Percentiles rank a stretch among this genome's conserved stretches.
Conservation (phyloP, 2,329 filamentous ascomycete species). For the Dryadomyces quercivorus region DNA sequence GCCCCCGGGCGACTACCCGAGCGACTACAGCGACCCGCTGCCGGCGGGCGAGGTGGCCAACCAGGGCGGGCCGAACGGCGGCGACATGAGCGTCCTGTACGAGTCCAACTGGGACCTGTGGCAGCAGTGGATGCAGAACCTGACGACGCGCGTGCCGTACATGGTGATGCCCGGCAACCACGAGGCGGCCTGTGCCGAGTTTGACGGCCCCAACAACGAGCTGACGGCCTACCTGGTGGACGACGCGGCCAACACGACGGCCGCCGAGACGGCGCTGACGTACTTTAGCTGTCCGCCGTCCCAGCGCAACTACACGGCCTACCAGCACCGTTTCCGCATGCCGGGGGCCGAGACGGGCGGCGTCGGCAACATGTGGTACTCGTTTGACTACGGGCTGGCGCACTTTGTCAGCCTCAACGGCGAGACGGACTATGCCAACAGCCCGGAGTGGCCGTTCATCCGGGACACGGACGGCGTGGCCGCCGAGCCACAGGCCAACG, state of each 20-base stretch:
- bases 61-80: conserved; percentile 22
- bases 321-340: conserved; percentile 13
- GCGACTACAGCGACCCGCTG: conserved; percentile 29
- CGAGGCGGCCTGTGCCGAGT: conserved; percentile 27
- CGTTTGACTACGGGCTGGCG: conserved; percentile 12
- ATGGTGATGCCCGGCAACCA: conserved; percentile 25
- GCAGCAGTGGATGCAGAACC: conserved; percentile 31
- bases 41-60: conserved; percentile 27
- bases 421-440: conserved; percentile 11
- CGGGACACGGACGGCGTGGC: background rate
- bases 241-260: conserved; percentile 31
- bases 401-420: conserved; percentile 9
- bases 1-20: conserved; percentile 24
- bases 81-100: conserved; percentile 26
- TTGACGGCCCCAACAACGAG: conserved; percentile 30
- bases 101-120: conserved; percentile 39
- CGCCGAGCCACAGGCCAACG: background rate
- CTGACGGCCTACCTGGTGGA: conserved; percentile 34
- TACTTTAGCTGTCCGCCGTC: conserved; percentile 25
- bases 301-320: conserved; percentile 14
- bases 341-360: conserved; percentile 7
- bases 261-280: background rate
- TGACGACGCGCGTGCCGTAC: conserved; percentile 31
- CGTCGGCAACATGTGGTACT: conserved; percentile 12
- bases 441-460: conserved; percentile 10